A percentile compares a stretch with the other conserved stretches of the same genome.
phyloP scores from a whole-genome alignment of 805 yeast genomes.

The Kregervanrija pseudodelftensis region DNA sequence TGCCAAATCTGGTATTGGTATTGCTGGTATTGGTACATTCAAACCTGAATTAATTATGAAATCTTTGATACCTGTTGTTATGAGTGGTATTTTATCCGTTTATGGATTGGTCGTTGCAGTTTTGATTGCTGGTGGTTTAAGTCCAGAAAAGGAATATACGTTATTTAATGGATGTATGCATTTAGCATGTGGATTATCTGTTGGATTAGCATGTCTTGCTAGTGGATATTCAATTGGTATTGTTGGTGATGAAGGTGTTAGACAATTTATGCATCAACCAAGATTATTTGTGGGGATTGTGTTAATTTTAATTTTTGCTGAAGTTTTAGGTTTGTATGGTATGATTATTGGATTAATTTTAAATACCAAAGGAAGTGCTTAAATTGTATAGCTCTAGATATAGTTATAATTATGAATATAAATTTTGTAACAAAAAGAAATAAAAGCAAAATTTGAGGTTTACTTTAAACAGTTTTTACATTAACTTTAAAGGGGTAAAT shows the following conservation, averaged over 20 bases:
- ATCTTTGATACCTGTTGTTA: slow-evolving; percentile 91
- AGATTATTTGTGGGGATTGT: slow-evolving; percentile 96
- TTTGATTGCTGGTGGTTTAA: slow-evolving; percentile 82
- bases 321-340: slow-evolving; percentile 92
- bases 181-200: slow-evolving; percentile 89
- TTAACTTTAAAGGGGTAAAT: not conserved
- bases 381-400: slow-evolving; percentile 3
- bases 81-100: slow-evolving; percentile 96
- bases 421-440: not conserved
- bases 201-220: slow-evolving; percentile 93
- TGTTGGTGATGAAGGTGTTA: slow-evolving; percentile 98
- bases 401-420: not conserved
- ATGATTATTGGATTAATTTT: slow-evolving; percentile 91
- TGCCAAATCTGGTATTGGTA: slow-evolving; percentile 97
- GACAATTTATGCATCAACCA: slow-evolving; percentile 97
- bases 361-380: slow-evolving; percentile 80
- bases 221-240: slow-evolving; percentile 98
- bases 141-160: slow-evolving; percentile 74
- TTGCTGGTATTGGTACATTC: slow-evolving; percentile 95
- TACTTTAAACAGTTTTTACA: too few relatives aligned
- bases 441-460: not conserved
- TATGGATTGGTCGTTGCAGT: slow-evolving; percentile 97
- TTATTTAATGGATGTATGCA: slow-evolving; percentile 97
- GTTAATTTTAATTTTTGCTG: slow-evolving; percentile 95
- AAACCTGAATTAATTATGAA: slow-evolving; percentile 96